Evolutionary conservation across 306 rosid species (phyloP).

Genomic region (Hippophae tibetana): DNA sequence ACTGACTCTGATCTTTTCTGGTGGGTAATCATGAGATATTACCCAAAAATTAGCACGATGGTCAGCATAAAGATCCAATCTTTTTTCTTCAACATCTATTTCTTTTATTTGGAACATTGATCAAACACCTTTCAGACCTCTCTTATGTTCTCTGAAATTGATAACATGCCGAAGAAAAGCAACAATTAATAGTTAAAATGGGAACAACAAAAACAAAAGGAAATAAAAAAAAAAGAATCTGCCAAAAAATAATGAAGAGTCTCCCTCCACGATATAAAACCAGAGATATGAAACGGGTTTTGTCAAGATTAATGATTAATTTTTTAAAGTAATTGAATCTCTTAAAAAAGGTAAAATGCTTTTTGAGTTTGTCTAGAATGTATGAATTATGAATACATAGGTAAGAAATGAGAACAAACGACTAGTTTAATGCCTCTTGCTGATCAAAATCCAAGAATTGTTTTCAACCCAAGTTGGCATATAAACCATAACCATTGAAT

Average conservation of each 20-base stretch:
- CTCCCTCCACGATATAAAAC: too few species aligned
- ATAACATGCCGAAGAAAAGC: slow-evolving; percentile 12
- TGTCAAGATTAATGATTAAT: not conserved
- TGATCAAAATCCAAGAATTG: not conserved
- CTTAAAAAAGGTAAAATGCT: not conserved
- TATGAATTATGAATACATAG: not conserved
- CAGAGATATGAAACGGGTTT: not conserved
- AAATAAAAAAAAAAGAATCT: not conserved
- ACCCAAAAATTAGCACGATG: slow-evolving; percentile 12
- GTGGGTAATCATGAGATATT: slow-evolving; percentile 8
- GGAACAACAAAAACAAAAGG: not conserved
- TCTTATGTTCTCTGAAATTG: slow-evolving; percentile 9
- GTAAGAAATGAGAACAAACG: not conserved
- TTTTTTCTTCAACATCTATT: slow-evolving; percentile 14
- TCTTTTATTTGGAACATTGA: slow-evolving; percentile 17
- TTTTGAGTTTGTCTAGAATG: not conserved
- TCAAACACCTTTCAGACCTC: slow-evolving; percentile 8
- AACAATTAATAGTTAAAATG: slow-evolving; percentile 2
- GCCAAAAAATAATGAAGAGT: too few species aligned
- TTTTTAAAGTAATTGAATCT: not conserved
- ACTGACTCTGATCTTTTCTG: slow-evolving; percentile 6
- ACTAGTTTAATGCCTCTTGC: not conserved
- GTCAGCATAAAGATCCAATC: slow-evolving; percentile 1
- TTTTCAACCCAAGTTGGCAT: not conserved
- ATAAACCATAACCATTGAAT: not conserved